Percentiles rank a stretch among this genome's conserved stretches.
Conservation (phyloP, 2,329 filamentous ascomycete genomes). For the Colletotrichum truncatum region DNA sequence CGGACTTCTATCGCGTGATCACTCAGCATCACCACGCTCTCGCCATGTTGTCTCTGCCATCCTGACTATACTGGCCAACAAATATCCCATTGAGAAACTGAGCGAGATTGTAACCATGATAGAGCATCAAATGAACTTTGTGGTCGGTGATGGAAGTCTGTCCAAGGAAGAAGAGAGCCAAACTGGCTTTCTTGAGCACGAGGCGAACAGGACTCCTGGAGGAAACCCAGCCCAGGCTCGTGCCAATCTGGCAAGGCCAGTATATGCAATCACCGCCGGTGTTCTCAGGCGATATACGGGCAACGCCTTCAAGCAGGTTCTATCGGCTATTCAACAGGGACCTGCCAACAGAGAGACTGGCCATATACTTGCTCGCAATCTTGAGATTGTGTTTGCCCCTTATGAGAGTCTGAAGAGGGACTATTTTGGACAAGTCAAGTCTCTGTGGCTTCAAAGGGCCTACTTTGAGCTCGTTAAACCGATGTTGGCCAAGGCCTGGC, state of each 20-base stretch:
- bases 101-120: constrained; percentile 27
- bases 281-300: constrained; percentile 49
- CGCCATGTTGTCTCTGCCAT: constrained; percentile 42
- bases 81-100: constrained; percentile 48
- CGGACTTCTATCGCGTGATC: constrained; percentile 25
- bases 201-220: constrained; percentile 13
- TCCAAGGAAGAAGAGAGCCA: constrained; percentile 9
- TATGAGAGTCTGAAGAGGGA: constrained; percentile 49
- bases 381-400: constrained; percentile 53
- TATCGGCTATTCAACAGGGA: constrained; percentile 35
- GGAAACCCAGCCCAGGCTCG: background rate
- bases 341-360: constrained; percentile 45
- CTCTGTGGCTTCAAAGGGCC: constrained; percentile 58
- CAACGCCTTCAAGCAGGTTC: constrained; percentile 45
- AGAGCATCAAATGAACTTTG: constrained; percentile 34
- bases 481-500: constrained; percentile 54
- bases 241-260: constrained; percentile 22
- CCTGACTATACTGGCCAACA: constrained; percentile 54
- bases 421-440: constrained; percentile 51
- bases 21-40: constrained; percentile 34
- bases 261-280: constrained; percentile 48
- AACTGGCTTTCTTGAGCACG: constrained; percentile 17
- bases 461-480: constrained; percentile 57
- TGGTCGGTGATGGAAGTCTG: constrained; percentile 20
- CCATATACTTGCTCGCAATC: constrained; percentile 49